A percentile compares a stretch with the other conserved stretches of the same genome.
phyloP scores from a whole-genome alignment of 2,329 filamentous ascomycete genomes.

The Fusarium austroafricanum region DNA sequence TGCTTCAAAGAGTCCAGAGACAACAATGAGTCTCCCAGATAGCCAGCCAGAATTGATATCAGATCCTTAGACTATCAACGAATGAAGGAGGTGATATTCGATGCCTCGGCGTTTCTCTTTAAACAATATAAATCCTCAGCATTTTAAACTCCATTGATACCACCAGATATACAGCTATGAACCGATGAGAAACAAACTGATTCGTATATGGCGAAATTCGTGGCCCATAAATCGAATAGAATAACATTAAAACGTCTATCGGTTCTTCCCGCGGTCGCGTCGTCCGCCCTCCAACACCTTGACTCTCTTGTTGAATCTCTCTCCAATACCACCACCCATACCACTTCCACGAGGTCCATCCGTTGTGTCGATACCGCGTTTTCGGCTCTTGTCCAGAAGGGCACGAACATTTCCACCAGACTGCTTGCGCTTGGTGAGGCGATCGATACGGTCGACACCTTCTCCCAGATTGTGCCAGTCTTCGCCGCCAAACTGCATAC shows the following conservation, averaged over 20 bases:
- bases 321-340: slow-evolving; percentile 72
- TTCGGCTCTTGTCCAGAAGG: slow-evolving; percentile 85
- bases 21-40: too few relatives aligned
- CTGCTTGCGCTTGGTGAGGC: slow-evolving; percentile 79
- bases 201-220: background rate
- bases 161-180: background rate
- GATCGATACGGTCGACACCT: slow-evolving; percentile 86
- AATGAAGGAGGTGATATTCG: too few relatives aligned
- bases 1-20: too few relatives aligned
- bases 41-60: too few relatives aligned
- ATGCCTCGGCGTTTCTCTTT: too few relatives aligned
- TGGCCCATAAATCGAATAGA: slow-evolving; percentile 20
- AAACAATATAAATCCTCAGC: background rate
- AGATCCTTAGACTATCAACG: too few relatives aligned
- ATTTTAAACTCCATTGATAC: slow-evolving; percentile 1
- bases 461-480: slow-evolving; percentile 90
- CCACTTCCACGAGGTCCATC: slow-evolving; percentile 78
- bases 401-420: slow-evolving; percentile 67
- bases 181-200: too few relatives aligned
- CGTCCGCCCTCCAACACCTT: slow-evolving; percentile 65
- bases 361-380: slow-evolving; percentile 74
- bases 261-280: slow-evolving; percentile 57
- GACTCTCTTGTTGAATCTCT: slow-evolving; percentile 77
- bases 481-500: slow-evolving; percentile 86
- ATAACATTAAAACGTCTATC: slow-evolving; percentile 43